phyloP scores from a whole-genome alignment of 1,284 basidiomycete species.

The Cutaneotrichosporon sp. region DNA sequence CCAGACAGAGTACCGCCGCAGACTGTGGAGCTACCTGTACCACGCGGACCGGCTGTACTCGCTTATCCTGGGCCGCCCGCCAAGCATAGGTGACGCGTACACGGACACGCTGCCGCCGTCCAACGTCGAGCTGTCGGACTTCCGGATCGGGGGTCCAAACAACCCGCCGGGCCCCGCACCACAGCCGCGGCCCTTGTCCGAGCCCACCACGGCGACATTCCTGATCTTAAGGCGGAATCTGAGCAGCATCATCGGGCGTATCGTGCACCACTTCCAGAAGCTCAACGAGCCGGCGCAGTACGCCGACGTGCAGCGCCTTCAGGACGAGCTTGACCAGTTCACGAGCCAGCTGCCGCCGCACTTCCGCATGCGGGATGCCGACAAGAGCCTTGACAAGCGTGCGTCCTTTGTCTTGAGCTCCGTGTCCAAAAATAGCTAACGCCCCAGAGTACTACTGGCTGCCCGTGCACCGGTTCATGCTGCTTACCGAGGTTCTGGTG shows the following conservation, averaged over 20 bases:
- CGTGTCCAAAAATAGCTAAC: not conserved
- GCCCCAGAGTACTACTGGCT: conserved; percentile 34
- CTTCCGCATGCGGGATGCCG: conserved; percentile 63
- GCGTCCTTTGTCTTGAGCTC: too few relatives aligned
- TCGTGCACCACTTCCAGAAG: conserved; percentile 94
- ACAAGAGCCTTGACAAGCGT: conserved; percentile 71
- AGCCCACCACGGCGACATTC: conserved; percentile 82
- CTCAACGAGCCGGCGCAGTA: conserved; percentile 79
- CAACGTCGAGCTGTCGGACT: conserved; percentile 74
- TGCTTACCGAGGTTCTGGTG: conserved; percentile 50
- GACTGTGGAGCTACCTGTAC: conserved; percentile 92
- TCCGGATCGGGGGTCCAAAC: conserved; percentile 41
- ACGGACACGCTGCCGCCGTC: conserved; percentile 63
- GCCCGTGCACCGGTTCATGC: conserved; percentile 50
- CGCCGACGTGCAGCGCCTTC: conserved; percentile 76
- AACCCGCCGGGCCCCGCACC: conserved; percentile 32
- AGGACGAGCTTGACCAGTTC: conserved; percentile 82
- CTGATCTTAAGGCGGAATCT: conserved; percentile 83
- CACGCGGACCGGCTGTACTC: conserved; percentile 79
- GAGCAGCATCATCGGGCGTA: conserved; percentile 81
- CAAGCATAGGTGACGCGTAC: conserved; percentile 59
- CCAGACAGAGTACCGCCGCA: conserved; percentile 82
- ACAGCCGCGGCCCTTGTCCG: conserved; percentile 50
- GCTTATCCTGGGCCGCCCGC: conserved; percentile 86
- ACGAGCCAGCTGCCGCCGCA: conserved; percentile 69